These are phyloP conservation scores for Lactarius hengduanensis DNA, from an alignment of 768 basidiomycete species.

Conservation along the genomic window DNA sequence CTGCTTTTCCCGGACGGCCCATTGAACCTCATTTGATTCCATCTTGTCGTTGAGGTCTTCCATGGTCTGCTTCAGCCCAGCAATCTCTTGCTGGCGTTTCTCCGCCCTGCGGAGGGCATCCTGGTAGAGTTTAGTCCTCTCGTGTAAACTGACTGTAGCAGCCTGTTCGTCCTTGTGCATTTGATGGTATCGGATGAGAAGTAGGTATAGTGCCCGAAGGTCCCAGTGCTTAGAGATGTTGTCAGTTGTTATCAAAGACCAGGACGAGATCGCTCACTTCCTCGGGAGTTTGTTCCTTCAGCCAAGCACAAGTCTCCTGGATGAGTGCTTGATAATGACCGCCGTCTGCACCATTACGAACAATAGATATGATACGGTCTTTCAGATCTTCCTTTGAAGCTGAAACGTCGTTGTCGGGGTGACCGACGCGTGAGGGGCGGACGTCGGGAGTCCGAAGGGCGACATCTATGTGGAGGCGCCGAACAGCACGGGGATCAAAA, in stretches of 20 bases:
- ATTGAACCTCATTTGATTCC: constrained; percentile 18
- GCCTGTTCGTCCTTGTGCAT: constrained; percentile 30
- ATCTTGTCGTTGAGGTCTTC: constrained; percentile 24
- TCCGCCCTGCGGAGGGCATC: constrained; percentile 22
- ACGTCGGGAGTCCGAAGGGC: constrained; percentile 18
- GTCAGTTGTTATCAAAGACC: neutral
- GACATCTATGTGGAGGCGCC: constrained; percentile 28
- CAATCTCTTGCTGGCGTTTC: constrained; percentile 18
- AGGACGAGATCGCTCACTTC: constrained; percentile 17
- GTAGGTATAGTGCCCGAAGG: constrained; percentile 28
- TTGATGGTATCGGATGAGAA: constrained; percentile 28
- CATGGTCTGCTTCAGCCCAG: constrained; percentile 15
- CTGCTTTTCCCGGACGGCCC: constrained; percentile 23
- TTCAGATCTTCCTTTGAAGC: constrained; percentile 25
- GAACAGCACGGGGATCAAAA: constrained; percentile 22
- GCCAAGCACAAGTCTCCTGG: constrained; percentile 26
- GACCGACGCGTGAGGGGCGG: constrained; percentile 13
- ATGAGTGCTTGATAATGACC: constrained; percentile 27
- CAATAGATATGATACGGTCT: constrained; percentile 24
- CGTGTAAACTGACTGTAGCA: constrained; percentile 23
- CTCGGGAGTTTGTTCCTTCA: constrained; percentile 24
- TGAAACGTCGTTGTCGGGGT: constrained; percentile 3
- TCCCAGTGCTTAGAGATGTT: constrained; percentile 28
- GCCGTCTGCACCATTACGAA: constrained; percentile 29
- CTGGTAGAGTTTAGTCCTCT: constrained; percentile 25